Evolutionary conservation across 768 basidiomycete genomes (phyloP).

Genomic region (Flagelloscypha sp.): DNA sequence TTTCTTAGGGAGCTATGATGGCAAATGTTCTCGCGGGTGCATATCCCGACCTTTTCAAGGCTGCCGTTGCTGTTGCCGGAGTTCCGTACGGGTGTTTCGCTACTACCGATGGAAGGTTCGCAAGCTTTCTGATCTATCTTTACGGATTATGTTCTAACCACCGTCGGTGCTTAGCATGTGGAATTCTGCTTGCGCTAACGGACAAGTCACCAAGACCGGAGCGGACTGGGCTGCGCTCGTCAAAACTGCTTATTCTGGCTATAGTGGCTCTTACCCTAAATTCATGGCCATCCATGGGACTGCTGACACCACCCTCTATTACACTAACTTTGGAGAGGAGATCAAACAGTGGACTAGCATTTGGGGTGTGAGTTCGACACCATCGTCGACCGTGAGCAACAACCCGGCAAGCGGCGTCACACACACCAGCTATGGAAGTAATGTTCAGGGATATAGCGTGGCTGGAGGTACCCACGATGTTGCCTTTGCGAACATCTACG

Average conservation of each 20-base stretch:
- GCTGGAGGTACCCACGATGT: too few species aligned
- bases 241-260: constrained; percentile 41
- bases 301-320: constrained; percentile 41
- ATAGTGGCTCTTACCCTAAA: constrained; percentile 40
- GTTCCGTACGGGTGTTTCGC: constrained; percentile 50
- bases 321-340: constrained; percentile 41
- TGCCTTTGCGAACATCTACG: too few species aligned
- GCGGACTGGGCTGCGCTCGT: constrained; percentile 44
- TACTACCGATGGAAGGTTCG: too few species aligned
- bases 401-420: constrained; percentile 39
- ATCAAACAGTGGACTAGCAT: constrained; percentile 52
- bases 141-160: too few species aligned
- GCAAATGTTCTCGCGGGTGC: constrained; percentile 46
- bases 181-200: constrained; percentile 39
- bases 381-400: constrained; percentile 29
- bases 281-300: constrained; percentile 53
- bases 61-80: constrained; percentile 41
- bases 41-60: constrained; percentile 46
- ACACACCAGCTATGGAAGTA: constrained; percentile 40
- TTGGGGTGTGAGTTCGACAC: constrained; percentile 35
- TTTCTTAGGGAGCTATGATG: too few species aligned
- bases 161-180: too few species aligned
- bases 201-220: constrained; percentile 34
- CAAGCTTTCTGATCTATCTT: too few species aligned
- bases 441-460: too few species aligned